Evolutionary conservation across 139 green algal genomes (phyloP), one percentile per base, ranked within the genome.

Genomic region (Chlorella sp.): DNA sequence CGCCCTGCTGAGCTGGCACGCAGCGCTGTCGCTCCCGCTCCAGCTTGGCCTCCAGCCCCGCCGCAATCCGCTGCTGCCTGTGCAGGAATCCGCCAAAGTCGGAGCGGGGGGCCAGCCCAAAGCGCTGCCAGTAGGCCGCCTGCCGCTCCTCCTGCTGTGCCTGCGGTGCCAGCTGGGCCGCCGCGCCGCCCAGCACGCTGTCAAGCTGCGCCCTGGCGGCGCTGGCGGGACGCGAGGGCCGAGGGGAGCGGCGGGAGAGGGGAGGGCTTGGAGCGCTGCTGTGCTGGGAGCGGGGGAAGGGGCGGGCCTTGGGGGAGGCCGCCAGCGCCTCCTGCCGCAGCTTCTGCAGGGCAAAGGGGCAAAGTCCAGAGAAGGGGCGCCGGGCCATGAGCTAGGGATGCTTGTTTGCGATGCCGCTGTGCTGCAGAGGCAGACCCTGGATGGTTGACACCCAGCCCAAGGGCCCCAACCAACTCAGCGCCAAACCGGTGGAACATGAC

Each of bases 231-330:
- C 77, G 77, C 19, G 77, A 83, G 77, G 40, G 37, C 3, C 37
- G 37, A 3, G 77, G 77, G 21, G 77, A 83, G 77, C 78, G 78
- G 40, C 78, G 78, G 78, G 78, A 83, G 40, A 83, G 78, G 40
- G 78, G 78, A 39, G 40, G 78, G 78, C 40, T 66, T 7, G 78
- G 40, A 14, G 24, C 40, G 24, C 28, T 28, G 78, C 40, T 83
- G 78, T 83, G 40, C 40, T 61, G 26, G 26, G 78, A 26, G 40
- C 78, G 78, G 7, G 78, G 78, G 78, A 83, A 83, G 78, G 78
- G 78, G 4, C 30, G 48, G 40, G 40, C 40, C 78, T 64, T 83
- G 39, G 78, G 78, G 0, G 78, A 83, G 40, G 78, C 78, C 12
- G 78, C 78, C 40, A 83, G 78, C 26, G 48, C 22, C 78, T 64